Evolutionary conservation across 2,329 filamentous ascomycete species (phyloP).

Genomic region (Sporothrix inflata): DNA sequence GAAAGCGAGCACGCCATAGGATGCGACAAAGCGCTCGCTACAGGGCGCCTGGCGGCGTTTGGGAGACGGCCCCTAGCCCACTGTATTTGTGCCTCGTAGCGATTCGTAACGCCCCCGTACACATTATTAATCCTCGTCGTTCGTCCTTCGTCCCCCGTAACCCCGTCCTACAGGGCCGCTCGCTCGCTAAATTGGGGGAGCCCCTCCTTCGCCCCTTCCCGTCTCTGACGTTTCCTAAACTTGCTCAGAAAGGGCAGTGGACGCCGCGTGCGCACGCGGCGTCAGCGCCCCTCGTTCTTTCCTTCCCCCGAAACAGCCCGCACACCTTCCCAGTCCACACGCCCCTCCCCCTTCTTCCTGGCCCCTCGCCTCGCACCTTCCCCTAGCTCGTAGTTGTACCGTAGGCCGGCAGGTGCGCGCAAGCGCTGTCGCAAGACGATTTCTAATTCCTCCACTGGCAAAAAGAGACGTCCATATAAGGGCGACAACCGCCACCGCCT

Average conservation of each 20-base stretch:
- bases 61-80: background rate
- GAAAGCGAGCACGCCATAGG: slow-evolving; percentile 14
- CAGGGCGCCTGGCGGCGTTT: background rate
- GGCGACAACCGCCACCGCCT: slow-evolving; percentile 3
- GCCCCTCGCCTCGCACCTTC: slow-evolving; percentile 11
- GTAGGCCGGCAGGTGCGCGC: background rate
- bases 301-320: slow-evolving; percentile 16
- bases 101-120: background rate
- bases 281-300: background rate
- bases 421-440: slow-evolving; percentile 17
- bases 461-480: background rate
- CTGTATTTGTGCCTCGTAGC: background rate
- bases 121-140: slow-evolving; percentile 10
- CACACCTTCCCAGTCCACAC: background rate
- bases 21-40: background rate
- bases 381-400: background rate
- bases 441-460: background rate
- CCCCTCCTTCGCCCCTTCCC: slow-evolving; percentile 3
- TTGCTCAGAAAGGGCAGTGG: slow-evolving; percentile 22
- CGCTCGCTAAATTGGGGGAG: background rate
- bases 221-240: slow-evolving; percentile 22
- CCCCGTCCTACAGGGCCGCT: background rate
- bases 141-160: background rate
- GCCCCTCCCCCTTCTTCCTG: background rate
- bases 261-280: background rate